phyloP scores from a whole-genome alignment of 2,329 filamentous ascomycete genomes.

The Mollisia scopiformis region DNA sequence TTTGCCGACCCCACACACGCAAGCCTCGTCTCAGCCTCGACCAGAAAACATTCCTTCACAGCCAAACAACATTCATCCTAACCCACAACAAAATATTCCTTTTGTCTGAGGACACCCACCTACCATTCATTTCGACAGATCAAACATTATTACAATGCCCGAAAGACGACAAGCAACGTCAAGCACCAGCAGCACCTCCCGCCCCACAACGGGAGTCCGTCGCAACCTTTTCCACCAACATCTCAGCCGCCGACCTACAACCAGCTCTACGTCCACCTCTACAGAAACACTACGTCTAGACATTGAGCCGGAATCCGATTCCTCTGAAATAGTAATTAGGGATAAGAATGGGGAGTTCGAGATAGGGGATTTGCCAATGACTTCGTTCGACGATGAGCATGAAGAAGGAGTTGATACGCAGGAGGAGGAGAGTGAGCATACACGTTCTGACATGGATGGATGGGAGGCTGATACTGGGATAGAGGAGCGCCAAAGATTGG shows the following conservation, averaged over 20 bases:
- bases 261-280: slow-evolving; percentile 42
- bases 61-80: slow-evolving; percentile 15
- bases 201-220: slow-evolving; percentile 40
- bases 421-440: slow-evolving; percentile 54
- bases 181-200: slow-evolving; percentile 22
- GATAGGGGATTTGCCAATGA: slow-evolving; percentile 58
- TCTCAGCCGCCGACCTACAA: slow-evolving; percentile 59
- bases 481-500: slow-evolving; percentile 63
- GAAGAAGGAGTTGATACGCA: slow-evolving; percentile 57
- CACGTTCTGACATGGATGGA: background rate
- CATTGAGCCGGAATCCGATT: slow-evolving; percentile 45
- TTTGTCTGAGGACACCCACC: background rate
- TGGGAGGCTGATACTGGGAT: slow-evolving; percentile 23
- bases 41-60: slow-evolving; percentile 12
- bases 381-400: slow-evolving; percentile 49
- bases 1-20: background rate
- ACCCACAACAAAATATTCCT: background rate
- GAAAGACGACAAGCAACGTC: slow-evolving; percentile 29
- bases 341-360: slow-evolving; percentile 66
- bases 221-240: slow-evolving; percentile 64
- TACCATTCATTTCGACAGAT: slow-evolving; percentile 6
- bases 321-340: slow-evolving; percentile 62
- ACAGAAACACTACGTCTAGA: slow-evolving; percentile 54
- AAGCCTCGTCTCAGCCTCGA: slow-evolving; percentile 5
- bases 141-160: slow-evolving; percentile 30